phyloP scores from a whole-genome alignment of 148 eudicot genomes.

The Camellia japonica region DNA sequence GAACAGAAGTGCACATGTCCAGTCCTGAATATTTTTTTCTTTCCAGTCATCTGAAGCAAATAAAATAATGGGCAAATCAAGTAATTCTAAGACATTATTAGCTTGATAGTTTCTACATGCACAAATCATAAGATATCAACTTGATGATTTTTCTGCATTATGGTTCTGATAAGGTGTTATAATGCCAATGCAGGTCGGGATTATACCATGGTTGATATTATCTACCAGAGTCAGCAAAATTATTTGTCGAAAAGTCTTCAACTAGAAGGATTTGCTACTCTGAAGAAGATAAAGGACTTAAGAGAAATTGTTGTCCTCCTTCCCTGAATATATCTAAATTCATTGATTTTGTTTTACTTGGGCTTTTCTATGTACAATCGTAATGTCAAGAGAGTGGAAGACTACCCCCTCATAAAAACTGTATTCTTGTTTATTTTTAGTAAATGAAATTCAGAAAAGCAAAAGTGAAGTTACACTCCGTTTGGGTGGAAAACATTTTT shows the following conservation, averaged over 20 bases:
- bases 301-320: too few species aligned
- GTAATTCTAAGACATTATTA: background rate
- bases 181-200: conserved; percentile 54
- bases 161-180: background rate
- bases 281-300: background rate
- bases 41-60: background rate
- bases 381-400: too few species aligned
- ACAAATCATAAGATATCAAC: background rate
- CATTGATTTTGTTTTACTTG: too few species aligned
- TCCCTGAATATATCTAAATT: too few species aligned
- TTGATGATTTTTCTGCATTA: background rate
- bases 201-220: conserved; percentile 64
- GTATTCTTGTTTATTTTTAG: background rate
- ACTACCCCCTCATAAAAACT: background rate
- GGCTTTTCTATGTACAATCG: too few species aligned
- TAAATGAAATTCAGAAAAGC: background rate
- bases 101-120: background rate
- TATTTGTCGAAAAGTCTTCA: conserved; percentile 46
- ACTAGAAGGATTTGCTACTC: conserved; percentile 19
- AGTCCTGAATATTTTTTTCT: background rate
- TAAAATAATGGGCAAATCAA: background rate
- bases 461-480: background rate
- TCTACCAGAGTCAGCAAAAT: conserved; percentile 67
- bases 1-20: background rate
- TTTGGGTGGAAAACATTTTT: too few species aligned